Evolutionary conservation across 2,329 filamentous ascomycete species (phyloP), one percentile per base, ranked within the genome.

Genomic region (Mollisiaceae sp.): DNA sequence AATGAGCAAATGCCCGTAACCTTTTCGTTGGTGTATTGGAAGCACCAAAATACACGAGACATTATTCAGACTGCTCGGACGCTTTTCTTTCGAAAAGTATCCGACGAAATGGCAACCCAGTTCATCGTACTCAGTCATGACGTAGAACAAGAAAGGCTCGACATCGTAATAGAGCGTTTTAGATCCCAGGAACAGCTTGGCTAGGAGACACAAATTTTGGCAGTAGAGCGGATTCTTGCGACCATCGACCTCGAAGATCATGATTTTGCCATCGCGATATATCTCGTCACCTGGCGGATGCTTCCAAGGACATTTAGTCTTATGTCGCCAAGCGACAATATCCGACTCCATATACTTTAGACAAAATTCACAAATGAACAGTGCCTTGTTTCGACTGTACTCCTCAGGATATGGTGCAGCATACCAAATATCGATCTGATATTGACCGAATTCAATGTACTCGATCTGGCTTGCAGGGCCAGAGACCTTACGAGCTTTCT

Each of bases 361-460:
- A 77, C 95, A 99, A 78, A 98, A 99, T 78, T 99, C 96, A 83
- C 95, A 99, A 69, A 99, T 98, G 79, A 97, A 98, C n/a, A 99
- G 85, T 43, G 97, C 91, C 36, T 92, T 90, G 76, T 99, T 98
- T 69, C 94, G 89, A 77, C 93, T 98, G 82, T 99, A 99, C 79
- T 99, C 95, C 77, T 97, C 95, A 0, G 95, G 95, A 76, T 99
- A 99, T 14, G 95, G 96, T 45, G 95, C 95, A 36, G 95, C 94
- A 79, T 99, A 97, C 94, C 95, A 98, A 2, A 95, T 99, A 77
- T 99, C 95, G 72, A 99, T 99, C 78, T 99, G 95, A 84, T 91
- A 96, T 60, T 93, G 93, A 55, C 95, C 95, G 79, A 99, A 98
- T 74, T 97, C 95, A 80, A 99, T 97, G 79, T 94, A 97, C 78